phyloP scores from a whole-genome alignment of 176 grass and related monocot species.

The Rhynchospora tenuis region DNA sequence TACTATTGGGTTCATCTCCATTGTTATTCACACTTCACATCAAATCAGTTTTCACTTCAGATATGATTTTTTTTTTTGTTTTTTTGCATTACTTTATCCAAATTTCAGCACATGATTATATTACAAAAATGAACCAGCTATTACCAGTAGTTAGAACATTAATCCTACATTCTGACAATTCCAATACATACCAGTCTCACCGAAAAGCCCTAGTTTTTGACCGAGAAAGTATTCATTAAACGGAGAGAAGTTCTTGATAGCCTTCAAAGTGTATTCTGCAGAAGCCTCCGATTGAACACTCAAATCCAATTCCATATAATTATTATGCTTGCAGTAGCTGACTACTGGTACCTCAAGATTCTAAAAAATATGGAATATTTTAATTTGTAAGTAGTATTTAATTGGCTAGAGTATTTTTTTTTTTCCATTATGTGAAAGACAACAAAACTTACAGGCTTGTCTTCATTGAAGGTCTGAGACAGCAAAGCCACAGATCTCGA shows the following conservation, averaged over 20 bases:
- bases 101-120: no score
- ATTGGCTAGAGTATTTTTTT: background rate
- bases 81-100: no score
- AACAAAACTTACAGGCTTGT: conserved; percentile 51
- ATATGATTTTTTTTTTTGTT: no score
- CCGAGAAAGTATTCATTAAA: conserved; percentile 94
- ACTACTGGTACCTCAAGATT: conserved; percentile 86
- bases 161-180: conserved; percentile 9
- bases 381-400: background rate
- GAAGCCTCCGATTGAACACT: conserved; percentile 56
- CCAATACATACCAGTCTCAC: conserved; percentile 29
- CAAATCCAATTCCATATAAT: conserved; percentile 86
- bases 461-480: conserved; percentile 75
- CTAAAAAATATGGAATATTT: conserved; percentile 30
- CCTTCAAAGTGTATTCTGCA: conserved; percentile 54
- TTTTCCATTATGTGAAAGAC: background rate
- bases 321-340: conserved; percentile 53
- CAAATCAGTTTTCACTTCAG: no score
- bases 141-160: no score
- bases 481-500: conserved; percentile 81
- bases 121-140: no score
- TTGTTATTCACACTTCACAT: no score
- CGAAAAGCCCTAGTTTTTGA: conserved; percentile 65
- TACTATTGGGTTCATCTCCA: no score
- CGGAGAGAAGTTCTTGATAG: conserved; percentile 72